Conservation (phyloP, 441 rosid genomes). For the Corymbia calophylla region DNA sequence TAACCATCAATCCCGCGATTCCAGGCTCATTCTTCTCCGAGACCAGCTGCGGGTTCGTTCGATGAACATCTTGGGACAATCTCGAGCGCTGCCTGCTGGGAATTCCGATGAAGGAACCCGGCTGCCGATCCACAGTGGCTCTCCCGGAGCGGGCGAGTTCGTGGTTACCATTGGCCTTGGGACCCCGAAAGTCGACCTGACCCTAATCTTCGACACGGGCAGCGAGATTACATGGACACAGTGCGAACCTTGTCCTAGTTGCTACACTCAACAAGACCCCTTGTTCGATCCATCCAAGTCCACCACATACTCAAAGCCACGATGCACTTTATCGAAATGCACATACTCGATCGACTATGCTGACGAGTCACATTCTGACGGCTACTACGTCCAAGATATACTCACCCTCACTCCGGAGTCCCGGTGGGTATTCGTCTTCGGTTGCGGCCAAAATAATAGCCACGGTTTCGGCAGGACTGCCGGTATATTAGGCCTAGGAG, state of each 20-base stretch:
- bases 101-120: too few relatives aligned
- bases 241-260: not conserved
- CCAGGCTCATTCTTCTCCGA: not conserved
- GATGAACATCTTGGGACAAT: not conserved
- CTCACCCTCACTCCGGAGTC: not conserved
- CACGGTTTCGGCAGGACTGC: not conserved
- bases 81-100: too few relatives aligned
- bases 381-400: constrained; percentile 3
- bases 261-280: not conserved
- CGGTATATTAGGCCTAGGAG: constrained; percentile 14
- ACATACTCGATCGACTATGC: not conserved
- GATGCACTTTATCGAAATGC: not conserved
- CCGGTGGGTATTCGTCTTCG: constrained; percentile 1
- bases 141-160: not conserved
- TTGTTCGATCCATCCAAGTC: constrained; percentile 14
- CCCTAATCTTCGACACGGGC: not conserved
- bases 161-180: not conserved
- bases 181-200: not conserved
- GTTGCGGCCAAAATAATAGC: constrained; percentile 1
- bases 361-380: constrained; percentile 1
- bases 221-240: not conserved
- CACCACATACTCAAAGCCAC: not conserved
- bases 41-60: not conserved
- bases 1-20: not conserved
- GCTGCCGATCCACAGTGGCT: not conserved